These are phyloP conservation scores for Sideroxylon spinosum DNA, from an alignment of 179 eudicot species.

Conservation along the genomic window DNA sequence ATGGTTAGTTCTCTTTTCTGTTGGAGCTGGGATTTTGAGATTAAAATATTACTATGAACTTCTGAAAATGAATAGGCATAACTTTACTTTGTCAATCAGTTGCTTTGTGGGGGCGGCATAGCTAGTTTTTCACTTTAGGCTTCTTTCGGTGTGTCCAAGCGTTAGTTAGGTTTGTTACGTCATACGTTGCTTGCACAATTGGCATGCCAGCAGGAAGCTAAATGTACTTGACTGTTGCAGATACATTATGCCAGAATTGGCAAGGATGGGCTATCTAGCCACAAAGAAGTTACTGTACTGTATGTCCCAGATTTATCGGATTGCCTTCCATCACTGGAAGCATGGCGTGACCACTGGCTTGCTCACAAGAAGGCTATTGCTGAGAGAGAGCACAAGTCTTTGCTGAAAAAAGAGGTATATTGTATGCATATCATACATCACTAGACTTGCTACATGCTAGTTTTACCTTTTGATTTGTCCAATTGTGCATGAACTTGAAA, in stretches of 20 bases:
- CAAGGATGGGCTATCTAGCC: slow-evolving; percentile 81
- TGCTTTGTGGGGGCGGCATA: background rate
- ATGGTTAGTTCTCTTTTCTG: background rate
- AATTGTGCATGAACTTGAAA: too few relatives aligned
- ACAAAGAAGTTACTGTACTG: slow-evolving; percentile 83
- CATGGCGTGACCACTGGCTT: slow-evolving; percentile 90
- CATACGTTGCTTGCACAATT: background rate
- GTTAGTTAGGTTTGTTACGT: background rate
- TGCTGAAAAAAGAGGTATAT: slow-evolving; percentile 56
- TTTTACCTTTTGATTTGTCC: background rate
- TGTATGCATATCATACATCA: background rate
- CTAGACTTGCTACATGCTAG: slow-evolving; percentile 2
- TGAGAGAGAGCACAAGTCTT: slow-evolving; percentile 54
- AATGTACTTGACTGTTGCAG: slow-evolving; percentile 41
- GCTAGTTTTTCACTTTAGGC: background rate
- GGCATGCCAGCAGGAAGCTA: slow-evolving; percentile 12
- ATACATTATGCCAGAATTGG: slow-evolving; percentile 96
- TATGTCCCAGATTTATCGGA: slow-evolving; percentile 87
- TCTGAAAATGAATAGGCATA: background rate
- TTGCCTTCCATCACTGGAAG: slow-evolving; percentile 79
- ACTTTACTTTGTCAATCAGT: background rate
- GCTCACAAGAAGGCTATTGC: slow-evolving; percentile 63
- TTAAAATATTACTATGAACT: background rate
- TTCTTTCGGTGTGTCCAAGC: background rate
- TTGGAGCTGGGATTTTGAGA: background rate